These are phyloP conservation scores for Cladosporium sp. DNA, from an alignment of 2,329 filamentous ascomycete species.

Conservation along the genomic window DNA sequence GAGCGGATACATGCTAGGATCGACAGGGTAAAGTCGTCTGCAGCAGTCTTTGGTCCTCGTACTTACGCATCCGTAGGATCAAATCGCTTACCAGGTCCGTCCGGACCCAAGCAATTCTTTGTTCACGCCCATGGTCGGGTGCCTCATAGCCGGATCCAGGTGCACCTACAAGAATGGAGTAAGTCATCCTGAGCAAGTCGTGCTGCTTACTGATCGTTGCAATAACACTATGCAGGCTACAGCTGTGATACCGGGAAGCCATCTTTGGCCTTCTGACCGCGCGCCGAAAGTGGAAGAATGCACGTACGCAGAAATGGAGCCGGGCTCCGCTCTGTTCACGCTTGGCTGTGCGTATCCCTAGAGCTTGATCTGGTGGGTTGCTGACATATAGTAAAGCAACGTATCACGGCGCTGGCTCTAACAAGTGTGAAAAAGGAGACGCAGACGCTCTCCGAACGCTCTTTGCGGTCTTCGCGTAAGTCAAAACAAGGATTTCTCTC, in stretches of 20 bases:
- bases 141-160: no score
- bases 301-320: background rate
- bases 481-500: background rate
- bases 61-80: no score
- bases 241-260: background rate
- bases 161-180: no score
- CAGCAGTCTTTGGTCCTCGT: no score
- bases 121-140: no score
- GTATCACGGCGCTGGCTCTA: background rate
- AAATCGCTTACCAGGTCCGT: no score
- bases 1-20: no score
- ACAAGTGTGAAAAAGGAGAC: background rate
- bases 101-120: no score
- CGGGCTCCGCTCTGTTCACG: background rate
- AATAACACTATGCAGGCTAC: background rate
- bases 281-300: background rate
- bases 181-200: no score
- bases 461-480: background rate
- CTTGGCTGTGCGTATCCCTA: background rate
- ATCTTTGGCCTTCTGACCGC: background rate
- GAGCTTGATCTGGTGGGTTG: background rate
- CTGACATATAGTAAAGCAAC: background rate
- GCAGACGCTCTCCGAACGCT: background rate
- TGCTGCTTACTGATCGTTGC: no score
- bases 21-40: no score